phyloP scores from a whole-genome alignment of 441 rosid species.

The Dalechampia spathulata region DNA sequence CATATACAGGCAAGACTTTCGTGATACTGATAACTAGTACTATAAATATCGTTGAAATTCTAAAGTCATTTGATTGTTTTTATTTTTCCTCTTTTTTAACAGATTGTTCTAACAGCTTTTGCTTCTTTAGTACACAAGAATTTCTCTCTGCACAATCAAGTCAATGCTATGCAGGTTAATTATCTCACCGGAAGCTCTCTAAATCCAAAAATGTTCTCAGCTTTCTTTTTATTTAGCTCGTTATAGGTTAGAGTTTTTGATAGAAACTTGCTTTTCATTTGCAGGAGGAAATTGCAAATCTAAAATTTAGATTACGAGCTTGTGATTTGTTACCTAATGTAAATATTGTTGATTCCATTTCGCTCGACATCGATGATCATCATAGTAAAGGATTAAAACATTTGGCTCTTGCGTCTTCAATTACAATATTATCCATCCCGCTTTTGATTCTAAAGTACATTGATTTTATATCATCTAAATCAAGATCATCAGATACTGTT shows the following conservation, averaged over 20 bases:
- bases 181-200: background rate
- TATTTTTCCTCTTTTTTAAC: slow-evolving; percentile 22
- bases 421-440: slow-evolving; percentile 40
- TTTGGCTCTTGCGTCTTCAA: slow-evolving; percentile 41
- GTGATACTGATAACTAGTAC: too few relatives aligned
- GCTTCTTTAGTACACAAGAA: slow-evolving; percentile 48
- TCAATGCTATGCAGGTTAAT: slow-evolving; percentile 42
- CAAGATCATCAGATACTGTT: slow-evolving; percentile 33
- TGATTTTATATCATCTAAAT: slow-evolving; percentile 41
- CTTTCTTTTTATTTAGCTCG: background rate
- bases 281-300: slow-evolving; percentile 38
- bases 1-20: too few relatives aligned
- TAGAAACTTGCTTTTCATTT: slow-evolving; percentile 11
- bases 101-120: slow-evolving; percentile 41
- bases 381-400: slow-evolving; percentile 28
- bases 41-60: background rate
- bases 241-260: too few relatives aligned
- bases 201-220: background rate
- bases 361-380: slow-evolving; percentile 18
- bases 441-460: slow-evolving; percentile 40
- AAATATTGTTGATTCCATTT: slow-evolving; percentile 17
- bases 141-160: slow-evolving; percentile 41
- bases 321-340: slow-evolving; percentile 29
- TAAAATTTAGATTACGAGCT: slow-evolving; percentile 30
- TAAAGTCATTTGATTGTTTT: background rate